A percentile compares a stretch with the other conserved stretches of the same genome.
These are phyloP conservation scores for Blastocystis sp. DNA, from an alignment of 352 stramenopile species.

Conservation along the genomic window DNA sequence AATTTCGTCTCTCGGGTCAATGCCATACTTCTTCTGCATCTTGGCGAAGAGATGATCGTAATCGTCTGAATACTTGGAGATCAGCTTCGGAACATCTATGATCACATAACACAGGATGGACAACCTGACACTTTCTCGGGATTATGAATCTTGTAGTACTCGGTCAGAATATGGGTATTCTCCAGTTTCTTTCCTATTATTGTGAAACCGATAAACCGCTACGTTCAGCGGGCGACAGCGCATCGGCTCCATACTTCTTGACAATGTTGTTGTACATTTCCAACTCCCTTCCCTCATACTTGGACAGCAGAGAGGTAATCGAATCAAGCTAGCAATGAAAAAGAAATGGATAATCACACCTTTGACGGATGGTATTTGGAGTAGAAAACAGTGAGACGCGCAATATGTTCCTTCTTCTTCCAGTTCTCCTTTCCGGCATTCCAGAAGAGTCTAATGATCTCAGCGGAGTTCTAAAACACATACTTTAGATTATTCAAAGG, in stretches of 20 bases:
- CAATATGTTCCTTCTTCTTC: constrained; percentile 30
- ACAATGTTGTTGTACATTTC: constrained; percentile 25
- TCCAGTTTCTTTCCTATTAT: not conserved
- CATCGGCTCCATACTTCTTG: constrained; percentile 35
- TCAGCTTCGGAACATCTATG: not conserved
- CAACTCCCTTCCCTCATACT: not conserved
- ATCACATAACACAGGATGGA: not conserved
- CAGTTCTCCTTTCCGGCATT: constrained; percentile 32
- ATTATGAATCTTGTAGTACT: constrained; percentile 39
- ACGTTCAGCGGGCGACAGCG: not conserved
- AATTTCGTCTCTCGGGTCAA: not conserved
- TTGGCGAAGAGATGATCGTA: not conserved
- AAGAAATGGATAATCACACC: not conserved
- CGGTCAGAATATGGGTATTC: not conserved
- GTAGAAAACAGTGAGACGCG: not conserved
- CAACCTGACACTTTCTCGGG: not conserved
- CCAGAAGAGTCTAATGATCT: not conserved
- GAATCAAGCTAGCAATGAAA: not conserved
- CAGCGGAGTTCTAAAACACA: not conserved
- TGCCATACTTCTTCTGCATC: constrained; percentile 32
- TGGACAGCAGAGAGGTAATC: not conserved
- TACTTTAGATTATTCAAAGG: constrained; percentile 35
- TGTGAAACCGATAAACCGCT: not conserved
- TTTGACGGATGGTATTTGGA: constrained; percentile 32
- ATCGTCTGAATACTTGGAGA: constrained; percentile 2